phyloP scores from a whole-genome alignment of 108 stramenopile species.

The Cyclostephanos tholiformis region DNA sequence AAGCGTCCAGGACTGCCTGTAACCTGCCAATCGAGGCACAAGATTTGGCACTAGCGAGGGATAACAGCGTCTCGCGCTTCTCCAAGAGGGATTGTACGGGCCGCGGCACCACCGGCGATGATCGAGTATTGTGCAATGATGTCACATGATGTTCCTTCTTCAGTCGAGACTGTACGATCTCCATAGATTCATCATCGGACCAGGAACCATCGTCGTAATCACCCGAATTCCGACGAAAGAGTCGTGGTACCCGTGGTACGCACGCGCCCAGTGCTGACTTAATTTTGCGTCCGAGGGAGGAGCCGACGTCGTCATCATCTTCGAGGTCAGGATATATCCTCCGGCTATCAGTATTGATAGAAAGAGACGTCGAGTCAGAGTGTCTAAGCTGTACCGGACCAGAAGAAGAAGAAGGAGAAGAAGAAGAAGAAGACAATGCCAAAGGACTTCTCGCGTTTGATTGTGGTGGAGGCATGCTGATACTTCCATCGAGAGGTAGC shows the following conservation, averaged over 20 bases:
- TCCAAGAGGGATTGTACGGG: conserved; percentile 39
- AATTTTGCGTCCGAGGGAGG: conserved; percentile 41
- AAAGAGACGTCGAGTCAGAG: conserved; percentile 6
- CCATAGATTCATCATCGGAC: conserved; percentile 45
- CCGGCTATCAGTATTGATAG: not conserved
- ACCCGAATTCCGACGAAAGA: conserved; percentile 20
- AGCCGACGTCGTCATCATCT: conserved; percentile 43
- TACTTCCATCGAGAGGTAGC: not conserved
- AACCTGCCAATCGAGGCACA: conserved; percentile 55
- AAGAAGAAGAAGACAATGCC: too few species aligned
- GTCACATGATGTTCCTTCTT: not conserved
- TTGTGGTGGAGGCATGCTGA: not conserved
- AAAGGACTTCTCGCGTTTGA: conserved; percentile 5
- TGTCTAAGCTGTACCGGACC: conserved; percentile 16
- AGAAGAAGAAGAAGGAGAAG: conserved; percentile 11
- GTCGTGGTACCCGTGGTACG: conserved; percentile 29
- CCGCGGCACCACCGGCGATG: conserved; percentile 21
- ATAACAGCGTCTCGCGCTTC: conserved; percentile 40
- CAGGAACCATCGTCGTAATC: conserved; percentile 48
- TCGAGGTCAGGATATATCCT: conserved; percentile 22
- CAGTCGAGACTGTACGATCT: not conserved
- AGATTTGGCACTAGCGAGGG: conserved; percentile 16
- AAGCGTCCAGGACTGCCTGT: conserved; percentile 56
- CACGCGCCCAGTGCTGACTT: conserved; percentile 39
- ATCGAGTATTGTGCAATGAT: not conserved